These are phyloP conservation scores for Sporisorium sorghi DNA, from an alignment of 1,284 basidiomycete species.

Conservation along the genomic window DNA sequence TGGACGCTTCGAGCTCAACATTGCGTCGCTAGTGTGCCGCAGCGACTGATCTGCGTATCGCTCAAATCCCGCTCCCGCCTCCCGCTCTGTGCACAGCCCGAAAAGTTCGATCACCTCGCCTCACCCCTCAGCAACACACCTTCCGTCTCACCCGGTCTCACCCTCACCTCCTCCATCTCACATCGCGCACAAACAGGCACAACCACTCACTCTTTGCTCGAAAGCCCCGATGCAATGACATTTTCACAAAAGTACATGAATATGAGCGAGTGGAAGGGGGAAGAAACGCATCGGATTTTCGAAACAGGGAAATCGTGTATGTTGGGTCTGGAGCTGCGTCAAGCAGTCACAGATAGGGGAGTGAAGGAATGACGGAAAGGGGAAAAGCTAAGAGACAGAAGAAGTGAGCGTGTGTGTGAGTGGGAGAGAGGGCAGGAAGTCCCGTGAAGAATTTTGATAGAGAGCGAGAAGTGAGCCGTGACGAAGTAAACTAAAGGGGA, in stretches of 20 bases:
- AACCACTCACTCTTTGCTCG: too few relatives aligned
- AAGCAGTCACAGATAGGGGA: not conserved
- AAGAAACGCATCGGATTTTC: not conserved
- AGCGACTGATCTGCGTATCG: too few relatives aligned
- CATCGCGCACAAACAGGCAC: too few relatives aligned
- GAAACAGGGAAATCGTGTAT: not conserved
- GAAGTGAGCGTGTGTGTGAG: not conserved
- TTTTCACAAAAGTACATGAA: constrained; percentile 1
- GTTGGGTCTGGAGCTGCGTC: not conserved
- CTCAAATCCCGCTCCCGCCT: too few relatives aligned
- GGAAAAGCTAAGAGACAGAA: not conserved
- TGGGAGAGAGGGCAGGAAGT: not conserved
- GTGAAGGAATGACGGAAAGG: not conserved
- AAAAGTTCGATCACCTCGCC: too few relatives aligned
- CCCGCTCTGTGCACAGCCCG: too few relatives aligned
- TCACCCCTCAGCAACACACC: too few relatives aligned
- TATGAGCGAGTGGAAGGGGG: not conserved
- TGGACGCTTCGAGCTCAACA: too few relatives aligned
- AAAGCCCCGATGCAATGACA: not conserved
- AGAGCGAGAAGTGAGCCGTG: not conserved
- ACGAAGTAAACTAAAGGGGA: too few relatives aligned
- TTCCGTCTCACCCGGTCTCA: too few relatives aligned
- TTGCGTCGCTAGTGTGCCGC: too few relatives aligned
- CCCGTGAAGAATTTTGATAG: constrained; percentile 15
- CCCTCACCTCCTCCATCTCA: too few relatives aligned